Conservation (phyloP, 2,329 filamentous ascomycete species). For the Thielaviopsis punctulata region DNA sequence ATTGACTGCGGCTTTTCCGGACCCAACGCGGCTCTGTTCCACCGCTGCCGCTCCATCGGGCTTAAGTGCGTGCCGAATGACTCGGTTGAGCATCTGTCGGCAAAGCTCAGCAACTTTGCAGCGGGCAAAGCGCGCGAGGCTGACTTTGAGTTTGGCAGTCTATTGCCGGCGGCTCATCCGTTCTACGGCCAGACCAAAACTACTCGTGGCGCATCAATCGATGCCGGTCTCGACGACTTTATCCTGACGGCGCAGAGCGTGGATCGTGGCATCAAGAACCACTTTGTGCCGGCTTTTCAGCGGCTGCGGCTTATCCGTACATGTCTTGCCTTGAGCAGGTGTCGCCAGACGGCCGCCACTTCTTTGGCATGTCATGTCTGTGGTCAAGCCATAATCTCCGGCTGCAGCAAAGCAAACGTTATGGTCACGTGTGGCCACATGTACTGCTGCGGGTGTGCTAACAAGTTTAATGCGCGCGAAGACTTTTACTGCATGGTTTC, state of each 20-base stretch:
- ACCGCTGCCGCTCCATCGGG: slow-evolving; percentile 7
- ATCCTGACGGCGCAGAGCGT: slow-evolving; percentile 14
- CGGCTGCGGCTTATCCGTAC: slow-evolving; percentile 4
- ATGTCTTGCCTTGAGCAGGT: background rate
- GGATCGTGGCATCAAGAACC: slow-evolving; percentile 2
- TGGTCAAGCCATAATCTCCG: background rate
- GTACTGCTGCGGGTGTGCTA: slow-evolving; percentile 14
- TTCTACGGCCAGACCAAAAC: slow-evolving; percentile 7
- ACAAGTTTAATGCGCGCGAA: background rate
- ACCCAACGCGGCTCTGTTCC: background rate
- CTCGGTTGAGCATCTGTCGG: background rate
- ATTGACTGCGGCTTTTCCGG: slow-evolving; percentile 2
- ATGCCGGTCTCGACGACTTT: slow-evolving; percentile 14
- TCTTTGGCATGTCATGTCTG: slow-evolving; percentile 10
- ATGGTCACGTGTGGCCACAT: slow-evolving; percentile 17
- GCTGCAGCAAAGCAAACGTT: slow-evolving; percentile 10
- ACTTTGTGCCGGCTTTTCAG: slow-evolving; percentile 4
- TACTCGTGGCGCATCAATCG: slow-evolving; percentile 13
- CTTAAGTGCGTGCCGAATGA: slow-evolving; percentile 8
- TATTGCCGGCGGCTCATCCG: slow-evolving; percentile 12
- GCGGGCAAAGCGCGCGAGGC: slow-evolving; percentile 4
- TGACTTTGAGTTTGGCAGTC: slow-evolving; percentile 14
- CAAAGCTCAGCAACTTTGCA: slow-evolving; percentile 3
- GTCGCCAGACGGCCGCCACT: too few relatives aligned
- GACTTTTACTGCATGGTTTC: slow-evolving; percentile 12